Evolutionary conservation across 805 yeast species (phyloP), one percentile per base, ranked within the genome.

Genomic region (Starmerella bombi): DNA sequence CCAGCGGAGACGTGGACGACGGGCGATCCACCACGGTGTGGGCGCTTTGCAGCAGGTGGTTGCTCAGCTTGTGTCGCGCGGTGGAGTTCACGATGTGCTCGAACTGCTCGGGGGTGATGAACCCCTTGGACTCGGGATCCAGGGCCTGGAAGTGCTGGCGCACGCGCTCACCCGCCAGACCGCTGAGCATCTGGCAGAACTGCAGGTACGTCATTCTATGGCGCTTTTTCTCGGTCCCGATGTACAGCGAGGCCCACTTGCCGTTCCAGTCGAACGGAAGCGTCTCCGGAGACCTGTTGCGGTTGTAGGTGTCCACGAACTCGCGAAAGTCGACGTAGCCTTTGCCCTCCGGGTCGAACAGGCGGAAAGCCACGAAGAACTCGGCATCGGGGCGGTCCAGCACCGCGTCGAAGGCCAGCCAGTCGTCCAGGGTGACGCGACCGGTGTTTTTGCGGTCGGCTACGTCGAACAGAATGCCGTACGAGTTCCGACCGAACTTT

Each of bases 391-490:
- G 66, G 45, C 71, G 66, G 46, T 67, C 68, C 39, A 74, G 60
- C 33, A 70, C 50, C 45, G 70, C 66, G 52, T 80, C 75, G 56
- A 88, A 81, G 32, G 70, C 69, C 37, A 72, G 62, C 80, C 93
- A 88, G 56, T 88, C 95, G 20, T 65, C 58, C 37, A 75, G 64
- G 21, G 72, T 68, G 37, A 83, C 66, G 44, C 68, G 75, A 6
- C 95, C 96, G 49, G 74, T 72, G 41, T 69, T 65, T 30, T 69
- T 66, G 43, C 72, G 72, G 61, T 88, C 97, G 14, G 94, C 83
- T 21, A 84, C 75, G 42, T 80, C 66, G 56, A 80, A 88, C 36
- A 88, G 74, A 45, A 86, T 68, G 5, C 80, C 80, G 58, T 74
- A 74, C 3, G 80, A 69, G 48, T 74, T 67, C 10, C 72, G 62